Evolutionary conservation across 148 eudicot species (phyloP), one percentile per base, ranked within the genome.

Genomic region (Cornus controversa): DNA sequence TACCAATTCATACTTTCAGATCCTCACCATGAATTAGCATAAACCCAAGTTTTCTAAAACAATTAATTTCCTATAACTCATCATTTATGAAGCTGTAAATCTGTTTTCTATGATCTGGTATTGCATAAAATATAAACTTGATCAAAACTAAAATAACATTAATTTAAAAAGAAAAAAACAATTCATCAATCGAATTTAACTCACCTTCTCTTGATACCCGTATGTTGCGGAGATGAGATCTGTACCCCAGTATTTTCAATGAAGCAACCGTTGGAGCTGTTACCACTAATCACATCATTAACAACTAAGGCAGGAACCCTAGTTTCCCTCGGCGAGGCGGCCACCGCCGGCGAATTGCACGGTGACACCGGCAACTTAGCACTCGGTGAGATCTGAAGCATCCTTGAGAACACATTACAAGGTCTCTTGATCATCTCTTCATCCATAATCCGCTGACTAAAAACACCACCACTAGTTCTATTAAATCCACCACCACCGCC

Each of bases 131-230:
- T 2, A 25, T 18, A 22, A 42, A 40, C 0, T 23, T 4, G 28
- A 28, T 25, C 18, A 63, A 58, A 63, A 62, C 24, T 16, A 60
- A 1, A 22, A n/a, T 60, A 60, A n/a, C 11, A 40, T 60, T 60
- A 1, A 60, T 60, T 60, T 18, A 26, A 37, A 60, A 2, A 31
- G 4, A 18, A 3, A 36, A 25, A 78, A 14, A 63, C 37, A 50
- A 82, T 34, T 34, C 53, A 74, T 23, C 3, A 26, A 69, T 16
- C 2, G 11, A n/a, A 71, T 66, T 65, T 80, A 77, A 93, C 98
- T 80, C 78, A 93, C 98, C 98, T 93, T 82, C 94, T 79, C 80
- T 90, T 93, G 74, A 89, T 84, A 67, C 90, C 92, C 85, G 90
- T 82, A 83, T 83, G 90, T 47, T 85, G 87, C 78, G 91, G 90